Conservation (phyloP, 2,329 filamentous ascomycete genomes). For the Xylariaceae sp. region DNA sequence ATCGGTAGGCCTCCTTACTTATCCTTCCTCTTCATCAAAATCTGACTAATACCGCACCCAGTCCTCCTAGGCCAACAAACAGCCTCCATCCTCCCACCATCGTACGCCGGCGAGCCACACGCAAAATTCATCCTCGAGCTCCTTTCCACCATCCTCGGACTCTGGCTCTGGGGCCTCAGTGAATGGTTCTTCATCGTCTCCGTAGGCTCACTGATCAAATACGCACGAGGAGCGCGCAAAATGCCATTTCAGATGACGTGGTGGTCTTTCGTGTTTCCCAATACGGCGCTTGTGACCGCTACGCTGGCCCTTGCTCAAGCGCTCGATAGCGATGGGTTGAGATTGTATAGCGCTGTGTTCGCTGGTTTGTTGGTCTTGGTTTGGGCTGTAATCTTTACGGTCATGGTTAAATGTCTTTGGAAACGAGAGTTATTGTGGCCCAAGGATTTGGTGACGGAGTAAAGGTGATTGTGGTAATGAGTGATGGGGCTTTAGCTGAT, state of each 20-base stretch:
- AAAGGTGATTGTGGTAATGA: too few relatives aligned
- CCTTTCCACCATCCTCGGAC: slow-evolving; percentile 58
- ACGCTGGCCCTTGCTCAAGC: slow-evolving; percentile 69
- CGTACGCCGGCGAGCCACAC: slow-evolving; percentile 42
- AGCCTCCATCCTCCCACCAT: slow-evolving; percentile 40
- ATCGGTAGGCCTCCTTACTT: slow-evolving; percentile 32
- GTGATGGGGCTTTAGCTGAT: too few relatives aligned
- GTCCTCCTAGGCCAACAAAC: slow-evolving; percentile 47
- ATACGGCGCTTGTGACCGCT: slow-evolving; percentile 72
- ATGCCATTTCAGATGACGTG: slow-evolving; percentile 82
- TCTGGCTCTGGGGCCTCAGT: slow-evolving; percentile 83
- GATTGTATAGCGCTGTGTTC: slow-evolving; percentile 67
- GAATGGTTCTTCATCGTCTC: slow-evolving; percentile 82
- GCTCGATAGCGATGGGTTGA: slow-evolving; percentile 57
- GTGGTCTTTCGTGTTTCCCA: slow-evolving; percentile 81
- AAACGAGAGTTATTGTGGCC: slow-evolving; percentile 73
- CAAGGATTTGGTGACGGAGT: slow-evolving; percentile 47
- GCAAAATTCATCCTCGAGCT: slow-evolving; percentile 45
- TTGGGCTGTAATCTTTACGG: slow-evolving; percentile 66
- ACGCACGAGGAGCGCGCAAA: slow-evolving; percentile 52
- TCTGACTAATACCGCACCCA: slow-evolving; percentile 10
- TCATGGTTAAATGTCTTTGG: slow-evolving; percentile 69
- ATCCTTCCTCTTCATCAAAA: background rate
- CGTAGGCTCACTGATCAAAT: slow-evolving; percentile 71
- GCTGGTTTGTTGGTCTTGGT: slow-evolving; percentile 62